A percentile compares a stretch with the other conserved stretches of the same genome.
Conservation (phyloP, 1,284 basidiomycete genomes). For the Sporisorium exsertum region DNA sequence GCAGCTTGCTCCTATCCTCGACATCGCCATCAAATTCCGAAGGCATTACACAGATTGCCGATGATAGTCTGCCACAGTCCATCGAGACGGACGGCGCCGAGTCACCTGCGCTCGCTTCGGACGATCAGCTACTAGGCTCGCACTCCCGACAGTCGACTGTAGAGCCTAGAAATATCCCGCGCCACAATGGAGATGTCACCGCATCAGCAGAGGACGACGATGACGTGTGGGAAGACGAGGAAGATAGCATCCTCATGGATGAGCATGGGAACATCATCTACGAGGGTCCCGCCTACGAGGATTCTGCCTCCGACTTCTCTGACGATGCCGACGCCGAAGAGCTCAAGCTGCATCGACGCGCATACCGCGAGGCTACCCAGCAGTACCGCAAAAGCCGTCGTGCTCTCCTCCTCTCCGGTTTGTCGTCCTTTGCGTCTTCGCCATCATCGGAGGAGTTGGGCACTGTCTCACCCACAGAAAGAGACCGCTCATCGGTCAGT, state of each 20-base stretch:
- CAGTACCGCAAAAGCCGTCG: constrained; percentile 51
- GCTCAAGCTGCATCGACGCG: constrained; percentile 20
- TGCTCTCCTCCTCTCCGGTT: constrained; percentile 45
- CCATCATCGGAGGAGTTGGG: constrained; percentile 31
- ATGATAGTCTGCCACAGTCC: no score
- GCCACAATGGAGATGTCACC: not conserved
- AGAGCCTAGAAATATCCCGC: constrained; percentile 9
- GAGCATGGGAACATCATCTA: constrained; percentile 38
- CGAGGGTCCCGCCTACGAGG: constrained; percentile 27
- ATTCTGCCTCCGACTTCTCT: constrained; percentile 37
- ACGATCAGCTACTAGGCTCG: not conserved
- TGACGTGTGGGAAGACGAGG: constrained; percentile 49
- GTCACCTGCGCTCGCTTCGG: not conserved
- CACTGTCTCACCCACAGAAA: constrained; percentile 16
- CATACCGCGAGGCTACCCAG: constrained; percentile 47
- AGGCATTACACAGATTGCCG: not conserved
- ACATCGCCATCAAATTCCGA: not conserved
- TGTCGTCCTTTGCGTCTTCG: constrained; percentile 42
- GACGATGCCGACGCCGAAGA: constrained; percentile 30
- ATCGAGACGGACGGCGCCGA: not conserved
- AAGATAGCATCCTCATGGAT: constrained; percentile 31
- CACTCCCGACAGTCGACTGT: constrained; percentile 18
- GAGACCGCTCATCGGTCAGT: constrained; percentile 24
- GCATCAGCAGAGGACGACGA: constrained; percentile 39
- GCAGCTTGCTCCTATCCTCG: not conserved